Percentiles rank a stretch among this genome's conserved stretches.
Evolutionary conservation across 352 stramenopile genomes (phyloP).

Genomic region (Pythium phragmitis): DNA sequence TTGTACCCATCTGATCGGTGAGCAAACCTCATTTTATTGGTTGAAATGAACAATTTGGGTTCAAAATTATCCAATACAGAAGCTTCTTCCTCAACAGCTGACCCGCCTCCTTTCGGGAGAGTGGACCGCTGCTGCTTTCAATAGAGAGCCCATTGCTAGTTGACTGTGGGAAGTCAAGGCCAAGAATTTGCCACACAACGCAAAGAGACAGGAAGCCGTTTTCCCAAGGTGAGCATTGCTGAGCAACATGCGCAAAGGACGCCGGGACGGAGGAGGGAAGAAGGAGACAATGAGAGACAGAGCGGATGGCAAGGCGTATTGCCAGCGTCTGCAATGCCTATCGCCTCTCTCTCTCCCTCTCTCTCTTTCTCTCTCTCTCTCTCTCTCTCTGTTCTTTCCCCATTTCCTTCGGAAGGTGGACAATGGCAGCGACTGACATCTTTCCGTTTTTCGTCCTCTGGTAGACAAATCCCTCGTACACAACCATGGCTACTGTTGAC

Average conservation of each 20-base stretch:
- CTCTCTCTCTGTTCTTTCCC: background rate
- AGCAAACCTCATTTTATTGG: background rate
- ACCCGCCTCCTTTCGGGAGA: background rate
- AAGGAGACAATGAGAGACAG: background rate
- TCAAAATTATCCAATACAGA: background rate
- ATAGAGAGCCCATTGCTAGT: no score
- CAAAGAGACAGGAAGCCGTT: background rate
- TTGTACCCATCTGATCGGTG: constrained; percentile 1
- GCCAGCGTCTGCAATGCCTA: background rate
- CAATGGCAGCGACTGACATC: background rate
- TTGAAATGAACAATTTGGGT: background rate
- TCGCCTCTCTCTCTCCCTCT: background rate
- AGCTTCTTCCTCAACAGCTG: background rate
- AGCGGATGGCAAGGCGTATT: background rate
- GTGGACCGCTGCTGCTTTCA: background rate
- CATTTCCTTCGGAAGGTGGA: background rate
- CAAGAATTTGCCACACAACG: background rate
- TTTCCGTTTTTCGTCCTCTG: background rate
- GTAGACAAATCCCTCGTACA: background rate
- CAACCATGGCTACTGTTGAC: constrained; percentile 29
- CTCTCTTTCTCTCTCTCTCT: background rate
- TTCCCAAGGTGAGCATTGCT: background rate
- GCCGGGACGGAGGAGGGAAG: background rate
- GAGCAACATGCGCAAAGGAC: background rate
- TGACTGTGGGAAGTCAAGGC: no score